Evolutionary conservation across 1,284 basidiomycete genomes (phyloP), one percentile per base, ranked within the genome.

Genomic region (Fomitopsis pinicola): DNA sequence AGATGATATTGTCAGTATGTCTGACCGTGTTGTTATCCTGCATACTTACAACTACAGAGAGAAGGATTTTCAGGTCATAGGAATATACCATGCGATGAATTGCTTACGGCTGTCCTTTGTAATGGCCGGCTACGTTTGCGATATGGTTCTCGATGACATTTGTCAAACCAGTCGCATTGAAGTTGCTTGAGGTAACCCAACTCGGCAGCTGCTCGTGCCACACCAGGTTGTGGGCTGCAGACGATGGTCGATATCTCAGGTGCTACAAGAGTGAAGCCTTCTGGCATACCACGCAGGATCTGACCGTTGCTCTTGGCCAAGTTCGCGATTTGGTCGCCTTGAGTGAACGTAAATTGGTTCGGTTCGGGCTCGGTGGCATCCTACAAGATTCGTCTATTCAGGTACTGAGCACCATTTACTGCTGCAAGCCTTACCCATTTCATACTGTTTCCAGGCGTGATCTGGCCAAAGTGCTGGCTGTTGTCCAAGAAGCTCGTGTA

Each of bases 391-490:
- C 17, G 15, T 22, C 44, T 9, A 45, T 0, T 42, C 40, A 9
- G 44, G n/a, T 45, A 9, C 3, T 19, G 14, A 42, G 10, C 14
- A 42, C 7, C 5, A n/a, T 45, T 17, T 7, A 26, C 4, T 19
- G 42, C 52, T 42, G 12, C 6, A 2, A 14, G 26, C 19, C 73
- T n/a, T 54, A 79, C 81, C 82, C 82, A 84, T 78, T 83, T 84
- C 82, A 83, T 82, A 63, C 77, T 80, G 68, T 84, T 84, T 30
- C 76, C 81, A 5, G 83, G 76, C 6, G 83, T 85, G 48, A 84
- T 72, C 63, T 82, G 80, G 44, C 75, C 76, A 65, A 85, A 85
- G 61, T 79, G 75, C 7, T 70, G 68, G 28, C 70, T 76, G 65
- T 83, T 75, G 63, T 75, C 74, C 59, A 84, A 71, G 61, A 73